Conservation (phyloP, 2,329 filamentous ascomycete species). For the Herpotrichia juniperi region DNA sequence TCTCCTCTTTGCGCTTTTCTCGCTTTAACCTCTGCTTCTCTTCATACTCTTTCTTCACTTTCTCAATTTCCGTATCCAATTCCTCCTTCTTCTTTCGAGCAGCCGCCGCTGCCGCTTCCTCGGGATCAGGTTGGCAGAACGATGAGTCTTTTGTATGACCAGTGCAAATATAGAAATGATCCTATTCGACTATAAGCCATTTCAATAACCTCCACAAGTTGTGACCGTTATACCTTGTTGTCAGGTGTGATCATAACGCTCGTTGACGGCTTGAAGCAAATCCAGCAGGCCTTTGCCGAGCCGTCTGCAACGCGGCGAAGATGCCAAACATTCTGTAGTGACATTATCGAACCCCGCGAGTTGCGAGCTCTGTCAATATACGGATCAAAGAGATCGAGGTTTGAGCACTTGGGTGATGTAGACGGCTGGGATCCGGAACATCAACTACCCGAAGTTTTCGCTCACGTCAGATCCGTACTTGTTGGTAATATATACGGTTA, state of each 20-base stretch:
- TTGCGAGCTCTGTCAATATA: not conserved
- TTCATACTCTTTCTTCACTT: slow-evolving; percentile 57
- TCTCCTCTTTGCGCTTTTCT: slow-evolving; percentile 55
- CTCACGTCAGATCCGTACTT: not conserved
- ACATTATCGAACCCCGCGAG: slow-evolving; percentile 18
- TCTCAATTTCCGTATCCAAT: slow-evolving; percentile 55
- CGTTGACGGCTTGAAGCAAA: slow-evolving; percentile 87
- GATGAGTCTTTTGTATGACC: slow-evolving; percentile 81
- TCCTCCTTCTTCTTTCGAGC: slow-evolving; percentile 61
- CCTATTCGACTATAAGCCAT: slow-evolving; percentile 53
- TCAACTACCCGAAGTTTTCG: not conserved
- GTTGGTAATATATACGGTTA: not conserved
- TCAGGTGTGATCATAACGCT: slow-evolving; percentile 89
- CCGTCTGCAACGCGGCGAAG: slow-evolving; percentile 86
- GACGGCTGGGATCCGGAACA: not conserved
- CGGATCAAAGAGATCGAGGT: slow-evolving; percentile 2
- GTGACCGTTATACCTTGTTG: slow-evolving; percentile 69
- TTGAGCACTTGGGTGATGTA: slow-evolving; percentile 4
- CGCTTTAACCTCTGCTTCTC: slow-evolving; percentile 65
- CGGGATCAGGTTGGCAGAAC: slow-evolving; percentile 76
- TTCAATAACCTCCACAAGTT: slow-evolving; percentile 2
- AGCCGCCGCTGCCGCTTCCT: slow-evolving; percentile 66
- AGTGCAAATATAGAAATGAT: slow-evolving; percentile 91
- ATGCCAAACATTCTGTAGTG: slow-evolving; percentile 77
- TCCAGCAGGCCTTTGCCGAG: slow-evolving; percentile 82